Conservation (phyloP, 1,139 yeast genomes). For the Lodderomyces elongisporus region DNA sequence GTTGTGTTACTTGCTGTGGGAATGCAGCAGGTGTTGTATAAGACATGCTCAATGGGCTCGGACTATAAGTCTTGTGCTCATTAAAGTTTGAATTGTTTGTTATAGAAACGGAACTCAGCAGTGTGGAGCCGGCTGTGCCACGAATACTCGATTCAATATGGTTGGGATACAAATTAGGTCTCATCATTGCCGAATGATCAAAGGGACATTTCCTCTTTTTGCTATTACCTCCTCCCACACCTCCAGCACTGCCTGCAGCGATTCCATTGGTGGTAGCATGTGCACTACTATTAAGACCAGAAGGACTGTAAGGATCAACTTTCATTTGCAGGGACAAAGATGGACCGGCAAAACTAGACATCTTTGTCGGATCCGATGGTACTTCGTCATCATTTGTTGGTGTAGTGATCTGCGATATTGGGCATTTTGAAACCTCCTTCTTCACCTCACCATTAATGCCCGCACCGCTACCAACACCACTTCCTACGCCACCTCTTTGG, state of each 20-base stretch:
- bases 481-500: neutral
- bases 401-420: conserved; percentile 27
- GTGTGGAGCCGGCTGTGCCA: too few species aligned
- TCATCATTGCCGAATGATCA: conserved; percentile 22
- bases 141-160: conserved; percentile 27
- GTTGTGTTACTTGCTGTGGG: neutral
- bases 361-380: conserved; percentile 2
- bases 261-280: neutral
- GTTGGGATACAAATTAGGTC: conserved; percentile 15
- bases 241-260: neutral
- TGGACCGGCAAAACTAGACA: conserved; percentile 4
- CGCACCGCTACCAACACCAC: too few species aligned
- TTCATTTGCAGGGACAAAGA: conserved; percentile 1
- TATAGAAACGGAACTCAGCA: too few species aligned
- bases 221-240: too few species aligned
- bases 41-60: conserved; percentile 7
- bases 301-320: neutral
- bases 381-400: conserved; percentile 18
- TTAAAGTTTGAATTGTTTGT: conserved; percentile 1
- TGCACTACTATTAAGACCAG: neutral
- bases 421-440: conserved; percentile 21
- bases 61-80: conserved; percentile 8
- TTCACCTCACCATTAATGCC: neutral
- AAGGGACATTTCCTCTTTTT: conserved; percentile 29
- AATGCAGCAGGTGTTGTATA: neutral